Evolutionary conservation across 2,329 filamentous ascomycete genomes (phyloP).

Genomic region (Lecanicillium sp.): DNA sequence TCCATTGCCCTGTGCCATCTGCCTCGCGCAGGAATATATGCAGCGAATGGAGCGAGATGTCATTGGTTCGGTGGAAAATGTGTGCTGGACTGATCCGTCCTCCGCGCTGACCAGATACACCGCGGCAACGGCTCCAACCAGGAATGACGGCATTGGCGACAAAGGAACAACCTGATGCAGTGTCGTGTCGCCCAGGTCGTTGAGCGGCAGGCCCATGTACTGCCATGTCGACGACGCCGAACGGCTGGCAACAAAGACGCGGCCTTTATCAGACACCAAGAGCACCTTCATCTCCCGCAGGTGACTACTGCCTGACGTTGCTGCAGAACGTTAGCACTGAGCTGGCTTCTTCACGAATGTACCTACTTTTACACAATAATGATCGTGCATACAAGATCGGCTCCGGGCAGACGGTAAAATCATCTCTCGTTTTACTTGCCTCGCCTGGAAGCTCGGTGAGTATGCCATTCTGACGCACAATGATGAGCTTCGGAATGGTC

Average conservation of each 20-base stretch:
- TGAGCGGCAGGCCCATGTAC: constrained; percentile 34
- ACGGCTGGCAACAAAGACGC: constrained; percentile 38
- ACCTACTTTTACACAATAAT: constrained; percentile 35
- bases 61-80: constrained; percentile 52
- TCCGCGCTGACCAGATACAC: constrained; percentile 50
- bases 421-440: constrained; percentile 25
- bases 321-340: constrained; percentile 3
- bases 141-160: constrained; percentile 49
- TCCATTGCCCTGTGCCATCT: constrained; percentile 1
- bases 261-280: constrained; percentile 42
- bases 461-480: constrained; percentile 58
- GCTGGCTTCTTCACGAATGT: constrained; percentile 13
- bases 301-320: constrained; percentile 9
- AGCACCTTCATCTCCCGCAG: constrained; percentile 27
- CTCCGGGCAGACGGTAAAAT: constrained; percentile 43
- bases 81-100: constrained; percentile 44
- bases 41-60: constrained; percentile 52
- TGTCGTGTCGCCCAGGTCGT: constrained; percentile 38
- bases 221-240: constrained; percentile 38
- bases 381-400: constrained; percentile 42
- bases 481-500: constrained; percentile 40
- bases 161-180: constrained; percentile 49
- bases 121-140: constrained; percentile 48
- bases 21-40: constrained; percentile 37
- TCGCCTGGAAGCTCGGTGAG: constrained; percentile 50